Evolutionary conservation across 495 filamentous ascomycete species (phyloP).

Genomic region (Neurospora intermedia): DNA sequence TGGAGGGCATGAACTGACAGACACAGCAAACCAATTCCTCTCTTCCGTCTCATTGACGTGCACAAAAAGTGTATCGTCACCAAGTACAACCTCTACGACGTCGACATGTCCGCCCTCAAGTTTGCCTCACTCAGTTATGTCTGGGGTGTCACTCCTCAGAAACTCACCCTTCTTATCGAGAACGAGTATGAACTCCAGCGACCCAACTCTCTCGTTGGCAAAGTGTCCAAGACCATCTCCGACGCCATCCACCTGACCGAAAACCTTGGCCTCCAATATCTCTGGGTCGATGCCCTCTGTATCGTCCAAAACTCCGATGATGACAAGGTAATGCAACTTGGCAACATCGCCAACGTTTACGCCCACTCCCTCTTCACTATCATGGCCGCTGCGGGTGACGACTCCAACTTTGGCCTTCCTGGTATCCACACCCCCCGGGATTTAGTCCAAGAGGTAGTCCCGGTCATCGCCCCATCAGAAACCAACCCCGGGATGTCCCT

Average conservation of each 20-base stretch:
- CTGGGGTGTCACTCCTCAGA: constrained; percentile 2
- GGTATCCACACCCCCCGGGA: not conserved
- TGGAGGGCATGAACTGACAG: not conserved
- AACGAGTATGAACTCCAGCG: constrained; percentile 1
- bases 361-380: constrained; percentile 11
- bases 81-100: not conserved
- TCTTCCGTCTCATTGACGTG: not conserved
- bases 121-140: constrained; percentile 2
- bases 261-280: constrained; percentile 12
- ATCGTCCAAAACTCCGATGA: constrained; percentile 19
- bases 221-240: constrained; percentile 9
- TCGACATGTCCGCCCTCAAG: not conserved
- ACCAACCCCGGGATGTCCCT: not conserved
- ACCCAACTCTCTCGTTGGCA: not conserved
- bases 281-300: constrained; percentile 23
- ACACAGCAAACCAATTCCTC: not conserved
- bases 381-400: constrained; percentile 2
- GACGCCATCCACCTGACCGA: constrained; percentile 13
- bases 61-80: not conserved
- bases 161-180: not conserved
- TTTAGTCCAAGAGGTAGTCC: not conserved
- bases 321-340: constrained; percentile 14
- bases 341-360: constrained; percentile 14
- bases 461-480: not conserved
- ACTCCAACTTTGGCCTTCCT: not conserved